Base-by-base conservation (phyloP, 2,329 filamentous ascomycete genomes). In the Ophiognomonia clavigignenti-juglandacearum region DNA sequence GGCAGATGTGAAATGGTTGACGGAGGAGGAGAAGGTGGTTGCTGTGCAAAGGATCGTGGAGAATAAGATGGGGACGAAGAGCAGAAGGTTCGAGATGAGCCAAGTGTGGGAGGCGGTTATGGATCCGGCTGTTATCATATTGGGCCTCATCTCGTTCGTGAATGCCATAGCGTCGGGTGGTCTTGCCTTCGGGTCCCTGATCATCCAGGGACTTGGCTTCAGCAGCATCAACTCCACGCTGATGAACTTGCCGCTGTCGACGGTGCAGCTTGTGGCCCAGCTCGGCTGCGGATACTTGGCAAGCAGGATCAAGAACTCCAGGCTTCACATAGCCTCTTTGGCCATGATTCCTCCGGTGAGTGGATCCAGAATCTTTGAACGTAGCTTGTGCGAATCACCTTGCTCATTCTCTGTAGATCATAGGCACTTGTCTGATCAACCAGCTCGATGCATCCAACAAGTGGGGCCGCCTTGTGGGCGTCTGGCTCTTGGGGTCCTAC, bases 341-440 rank as follows among this genome's bases (percentile, higher is more conserved):
- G 57, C 57, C 20, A 62, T 64, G 63, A 49, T 63, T 8, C 61
- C 57, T 6, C 59, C 61, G 0, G 32, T 35, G n/a, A 35, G 32
- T 14, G 7, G 16, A 6, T 16, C 16, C 10, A 16, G 4, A 5
- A 5, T 35, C 32, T 7, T 35, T 16, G 32, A n/a, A 35, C 16
- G 16, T n/a, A n/a, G n/a, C n/a, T n/a, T n/a, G n/a, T n/a, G n/a
- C n/a, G n/a, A 5, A 35, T 4, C 6, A 18, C 10, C 10, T 4
- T 35, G 14, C 32, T 35, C 16, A 35, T 16, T 16, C 8, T 7
- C 6, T 2, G 16, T 35, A 35, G 32, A 64, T 64, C 34, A 54
- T 61, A 32, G 61, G 61, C 14, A 61, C 61, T 0, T 45, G 57
- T 5, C 53, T 63, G 5, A 61, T 64, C 36, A 61, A 62, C 40